Evolutionary conservation across 495 filamentous ascomycete species (phyloP).

Genomic region (Bryoglossum gracile): DNA sequence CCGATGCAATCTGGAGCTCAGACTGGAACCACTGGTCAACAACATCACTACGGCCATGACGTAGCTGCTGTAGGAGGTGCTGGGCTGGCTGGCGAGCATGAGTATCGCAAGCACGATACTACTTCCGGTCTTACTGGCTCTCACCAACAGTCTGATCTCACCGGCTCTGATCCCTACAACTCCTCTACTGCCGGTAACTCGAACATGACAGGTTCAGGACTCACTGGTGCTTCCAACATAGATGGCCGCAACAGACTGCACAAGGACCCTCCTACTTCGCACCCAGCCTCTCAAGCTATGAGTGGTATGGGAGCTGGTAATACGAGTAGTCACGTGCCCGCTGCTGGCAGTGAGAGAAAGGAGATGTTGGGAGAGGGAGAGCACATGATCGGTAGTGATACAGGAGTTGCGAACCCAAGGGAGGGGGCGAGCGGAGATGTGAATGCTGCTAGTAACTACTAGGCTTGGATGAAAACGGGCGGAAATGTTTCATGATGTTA

Average conservation of each 20-base stretch:
- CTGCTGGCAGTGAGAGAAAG: background rate
- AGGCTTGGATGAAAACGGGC: no score
- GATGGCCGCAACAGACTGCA: slow-evolving; percentile 12
- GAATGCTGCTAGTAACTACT: no score
- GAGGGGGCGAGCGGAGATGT: no score
- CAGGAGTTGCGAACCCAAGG: background rate
- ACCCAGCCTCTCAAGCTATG: background rate
- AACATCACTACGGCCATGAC: background rate
- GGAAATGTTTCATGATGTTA: no score
- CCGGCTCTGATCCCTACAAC: background rate
- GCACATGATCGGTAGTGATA: background rate
- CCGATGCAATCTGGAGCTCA: background rate
- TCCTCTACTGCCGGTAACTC: background rate
- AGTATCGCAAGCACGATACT: background rate
- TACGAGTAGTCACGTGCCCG: background rate
- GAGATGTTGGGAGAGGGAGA: background rate
- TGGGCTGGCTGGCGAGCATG: background rate
- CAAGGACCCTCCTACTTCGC: slow-evolving; percentile 8
- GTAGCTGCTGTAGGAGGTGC: background rate
- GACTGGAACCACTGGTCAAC: background rate
- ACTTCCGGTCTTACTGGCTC: background rate
- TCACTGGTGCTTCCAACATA: no score
- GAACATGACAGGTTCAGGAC: background rate
- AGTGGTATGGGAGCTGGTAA: background rate
- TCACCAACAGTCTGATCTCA: background rate